phyloP scores from a whole-genome alignment of 2,329 filamentous ascomycete species.

The Botrytis medusae region DNA sequence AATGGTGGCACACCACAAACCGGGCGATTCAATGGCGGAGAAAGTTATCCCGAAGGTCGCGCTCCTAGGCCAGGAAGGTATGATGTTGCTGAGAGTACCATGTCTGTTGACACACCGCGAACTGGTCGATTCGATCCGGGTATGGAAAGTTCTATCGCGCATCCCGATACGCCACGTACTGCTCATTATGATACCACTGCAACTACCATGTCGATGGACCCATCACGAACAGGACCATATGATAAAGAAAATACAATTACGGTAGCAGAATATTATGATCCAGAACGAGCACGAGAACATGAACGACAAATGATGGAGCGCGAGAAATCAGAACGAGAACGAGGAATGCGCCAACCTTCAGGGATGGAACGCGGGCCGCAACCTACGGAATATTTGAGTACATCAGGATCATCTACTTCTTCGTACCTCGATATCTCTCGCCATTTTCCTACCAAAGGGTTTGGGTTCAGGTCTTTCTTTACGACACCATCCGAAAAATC shows the following conservation, averaged over 20 bases:
- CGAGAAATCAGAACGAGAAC: constrained; percentile 13
- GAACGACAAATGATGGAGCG: constrained; percentile 20
- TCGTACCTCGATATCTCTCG: constrained; percentile 64
- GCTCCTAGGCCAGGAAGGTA: constrained; percentile 13
- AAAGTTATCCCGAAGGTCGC: constrained; percentile 9
- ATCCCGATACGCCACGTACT: constrained; percentile 20
- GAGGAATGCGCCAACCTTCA: constrained; percentile 14
- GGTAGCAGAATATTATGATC: constrained; percentile 27
- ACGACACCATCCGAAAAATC: constrained; percentile 53
- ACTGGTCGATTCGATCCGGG: constrained; percentile 19
- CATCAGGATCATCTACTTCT: constrained; percentile 32
- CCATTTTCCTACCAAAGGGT: constrained; percentile 48
- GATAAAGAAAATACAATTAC: constrained; percentile 25
- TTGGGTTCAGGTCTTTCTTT: constrained; percentile 62
- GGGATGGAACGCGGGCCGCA: constrained; percentile 28
- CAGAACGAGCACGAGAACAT: constrained; percentile 23
- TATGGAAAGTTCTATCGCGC: constrained; percentile 18
- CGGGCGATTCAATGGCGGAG: constrained; percentile 10
- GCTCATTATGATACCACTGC: constrained; percentile 37
- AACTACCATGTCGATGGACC: constrained; percentile 20
- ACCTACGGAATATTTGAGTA: constrained; percentile 25
- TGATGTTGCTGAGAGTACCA: constrained; percentile 15
- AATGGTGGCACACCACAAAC: constrained; percentile 1
- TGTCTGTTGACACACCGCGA: constrained; percentile 12
- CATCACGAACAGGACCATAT: constrained; percentile 22